Conservation (phyloP, 2,329 filamentous ascomycete genomes). For the Dissoconium aciculare region DNA sequence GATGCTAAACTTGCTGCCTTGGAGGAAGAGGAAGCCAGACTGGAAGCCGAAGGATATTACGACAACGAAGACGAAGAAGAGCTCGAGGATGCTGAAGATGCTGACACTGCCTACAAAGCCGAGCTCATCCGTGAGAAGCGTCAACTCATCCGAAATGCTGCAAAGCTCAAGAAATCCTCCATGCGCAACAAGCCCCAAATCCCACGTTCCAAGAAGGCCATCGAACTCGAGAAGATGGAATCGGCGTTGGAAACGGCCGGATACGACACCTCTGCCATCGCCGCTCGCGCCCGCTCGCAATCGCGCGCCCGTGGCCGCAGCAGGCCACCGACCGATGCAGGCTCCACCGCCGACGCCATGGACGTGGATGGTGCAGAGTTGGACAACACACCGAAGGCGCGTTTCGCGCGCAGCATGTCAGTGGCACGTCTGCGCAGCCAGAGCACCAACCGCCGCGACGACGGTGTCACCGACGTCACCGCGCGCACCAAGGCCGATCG, state of each 20-base stretch:
- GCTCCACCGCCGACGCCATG: constrained; percentile 35
- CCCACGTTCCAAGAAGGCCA: constrained; percentile 65
- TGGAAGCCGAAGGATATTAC: constrained; percentile 87
- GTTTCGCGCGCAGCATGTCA: constrained; percentile 37
- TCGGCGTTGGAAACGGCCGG: constrained; percentile 71
- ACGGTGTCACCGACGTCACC: constrained; percentile 56
- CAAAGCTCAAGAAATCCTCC: constrained; percentile 73
- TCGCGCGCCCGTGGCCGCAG: constrained; percentile 58
- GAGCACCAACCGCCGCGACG: constrained; percentile 54
- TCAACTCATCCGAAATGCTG: constrained; percentile 80
- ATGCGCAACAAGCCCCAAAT: constrained; percentile 96
- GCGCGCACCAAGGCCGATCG: constrained; percentile 67
- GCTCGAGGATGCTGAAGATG: constrained; percentile 76
- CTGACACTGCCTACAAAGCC: constrained; percentile 78
- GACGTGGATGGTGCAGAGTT: constrained; percentile 63
- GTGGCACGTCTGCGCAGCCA: constrained; percentile 56
- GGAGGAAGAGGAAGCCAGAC: constrained; percentile 87
- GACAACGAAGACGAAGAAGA: constrained; percentile 58
- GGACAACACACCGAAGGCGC: constrained; percentile 26
- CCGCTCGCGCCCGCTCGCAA: constrained; percentile 55
- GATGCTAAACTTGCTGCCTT: constrained; percentile 80
- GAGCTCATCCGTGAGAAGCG: constrained; percentile 93
- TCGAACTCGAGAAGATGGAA: constrained; percentile 76
- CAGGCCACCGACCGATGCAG: constrained; percentile 36
- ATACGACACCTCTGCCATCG: constrained; percentile 63